Percentiles rank a stretch among this genome's conserved stretches.
Evolutionary conservation across 2,329 filamentous ascomycete species (phyloP).

Genomic region (Fusarium avenaceum): DNA sequence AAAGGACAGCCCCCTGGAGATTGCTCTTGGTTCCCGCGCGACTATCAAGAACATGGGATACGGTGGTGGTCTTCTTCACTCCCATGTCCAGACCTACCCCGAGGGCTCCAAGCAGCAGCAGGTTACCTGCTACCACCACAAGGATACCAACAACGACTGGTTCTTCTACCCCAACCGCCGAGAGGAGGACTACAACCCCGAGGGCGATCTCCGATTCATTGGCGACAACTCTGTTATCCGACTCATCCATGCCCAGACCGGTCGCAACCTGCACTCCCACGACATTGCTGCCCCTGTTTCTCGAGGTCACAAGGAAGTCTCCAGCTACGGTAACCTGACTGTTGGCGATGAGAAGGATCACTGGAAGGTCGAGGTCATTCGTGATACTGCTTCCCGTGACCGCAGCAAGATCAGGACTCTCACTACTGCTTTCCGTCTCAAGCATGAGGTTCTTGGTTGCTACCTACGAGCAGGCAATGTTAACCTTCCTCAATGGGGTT

Average conservation of each 20-base stretch:
- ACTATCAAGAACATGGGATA: constrained; percentile 99
- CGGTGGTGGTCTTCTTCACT: constrained; percentile 94
- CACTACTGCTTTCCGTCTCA: constrained; percentile 92
- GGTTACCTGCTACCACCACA: constrained; percentile 99
- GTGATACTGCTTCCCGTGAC: constrained; percentile 88
- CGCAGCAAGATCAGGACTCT: constrained; percentile 88
- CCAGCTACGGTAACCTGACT: constrained; percentile 94
- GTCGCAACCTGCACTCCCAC: constrained; percentile 97
- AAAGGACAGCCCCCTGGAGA: constrained; percentile 91
- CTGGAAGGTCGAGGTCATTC: constrained; percentile 93
- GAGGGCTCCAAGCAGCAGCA: constrained; percentile 96
- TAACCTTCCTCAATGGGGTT: constrained; percentile 98
- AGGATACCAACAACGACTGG: constrained; percentile 99
- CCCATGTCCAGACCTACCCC: constrained; percentile 95
- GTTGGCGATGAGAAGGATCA: constrained; percentile 98
- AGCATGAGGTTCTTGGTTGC: constrained; percentile 84
- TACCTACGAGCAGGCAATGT: constrained; percentile 96
- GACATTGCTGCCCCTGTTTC: constrained; percentile 88
- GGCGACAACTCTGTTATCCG: constrained; percentile 84
- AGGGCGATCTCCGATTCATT: constrained; percentile 78
- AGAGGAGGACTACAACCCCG: constrained; percentile 78
- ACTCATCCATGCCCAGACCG: constrained; percentile 93
- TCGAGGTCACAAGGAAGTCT: constrained; percentile 93
- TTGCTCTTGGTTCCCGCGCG: constrained; percentile 88
- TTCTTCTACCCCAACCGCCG: constrained; percentile 95